phyloP scores from a whole-genome alignment of 2,329 filamentous ascomycete species.

The Xylaria sp. region DNA sequence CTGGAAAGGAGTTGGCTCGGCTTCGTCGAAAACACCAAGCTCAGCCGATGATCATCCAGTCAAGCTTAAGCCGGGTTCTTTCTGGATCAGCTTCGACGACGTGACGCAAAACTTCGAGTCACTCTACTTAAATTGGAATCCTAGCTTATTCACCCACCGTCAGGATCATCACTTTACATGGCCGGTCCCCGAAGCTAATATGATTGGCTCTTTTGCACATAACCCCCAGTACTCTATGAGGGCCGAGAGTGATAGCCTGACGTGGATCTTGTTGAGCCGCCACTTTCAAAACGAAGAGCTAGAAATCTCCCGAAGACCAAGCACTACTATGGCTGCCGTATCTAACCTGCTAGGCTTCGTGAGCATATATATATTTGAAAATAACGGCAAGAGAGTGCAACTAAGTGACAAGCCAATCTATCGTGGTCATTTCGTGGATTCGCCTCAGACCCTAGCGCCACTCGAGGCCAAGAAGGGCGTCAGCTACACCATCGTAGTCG shows the following conservation, averaged over 20 bases:
- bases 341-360: constrained; percentile 80
- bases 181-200: constrained; percentile 65
- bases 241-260: constrained; percentile 66
- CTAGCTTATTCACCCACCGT: constrained; percentile 79
- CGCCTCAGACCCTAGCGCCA: constrained; percentile 87
- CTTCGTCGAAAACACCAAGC: constrained; percentile 38
- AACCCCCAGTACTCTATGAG: constrained; percentile 79
- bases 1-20: constrained; percentile 69
- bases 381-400: constrained; percentile 76
- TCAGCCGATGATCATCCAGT: constrained; percentile 44
- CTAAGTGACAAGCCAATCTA: constrained; percentile 77
- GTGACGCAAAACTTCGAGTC: constrained; percentile 94
- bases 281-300: constrained; percentile 82
- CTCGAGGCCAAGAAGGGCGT: constrained; percentile 65
- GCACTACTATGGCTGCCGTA: constrained; percentile 54
- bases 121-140: constrained; percentile 98
- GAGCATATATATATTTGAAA: constrained; percentile 83
- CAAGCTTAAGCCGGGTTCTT: constrained; percentile 73
- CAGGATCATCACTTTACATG: constrained; percentile 93
- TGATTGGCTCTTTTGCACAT: constrained; percentile 67
- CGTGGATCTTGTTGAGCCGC: constrained; percentile 88
- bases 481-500: constrained; percentile 72
- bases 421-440: constrained; percentile 90
- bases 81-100: constrained; percentile 92
- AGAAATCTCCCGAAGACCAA: constrained; percentile 61